Conservation (phyloP, 768 basidiomycete species). For the Trametes sanguinea region DNA sequence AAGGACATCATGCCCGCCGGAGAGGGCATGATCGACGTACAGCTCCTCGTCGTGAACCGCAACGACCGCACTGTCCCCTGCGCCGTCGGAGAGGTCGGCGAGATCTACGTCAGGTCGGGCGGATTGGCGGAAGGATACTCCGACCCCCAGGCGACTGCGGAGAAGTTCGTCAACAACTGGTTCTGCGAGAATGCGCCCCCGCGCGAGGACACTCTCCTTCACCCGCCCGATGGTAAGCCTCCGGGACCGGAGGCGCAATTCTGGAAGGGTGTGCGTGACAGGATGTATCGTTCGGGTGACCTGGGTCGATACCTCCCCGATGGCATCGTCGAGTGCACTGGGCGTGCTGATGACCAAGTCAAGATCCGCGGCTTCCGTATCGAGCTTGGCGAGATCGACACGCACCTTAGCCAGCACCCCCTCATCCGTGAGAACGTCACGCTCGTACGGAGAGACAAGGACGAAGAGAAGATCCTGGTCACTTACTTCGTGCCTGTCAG, state of each 20-base stretch:
- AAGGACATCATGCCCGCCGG: slow-evolving; percentile 99
- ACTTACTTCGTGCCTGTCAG: slow-evolving; percentile 95
- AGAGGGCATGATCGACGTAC: slow-evolving; percentile 96
- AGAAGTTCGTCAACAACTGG: slow-evolving; percentile 97
- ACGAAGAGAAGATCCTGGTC: slow-evolving; percentile 98
- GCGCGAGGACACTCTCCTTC: slow-evolving; percentile 71
- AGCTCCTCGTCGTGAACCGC: slow-evolving; percentile 94
- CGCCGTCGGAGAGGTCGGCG: slow-evolving; percentile 94
- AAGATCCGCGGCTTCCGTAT: slow-evolving; percentile 99
- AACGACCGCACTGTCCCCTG: slow-evolving; percentile 82
- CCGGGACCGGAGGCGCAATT: slow-evolving; percentile 73
- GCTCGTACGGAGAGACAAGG: slow-evolving; percentile 93
- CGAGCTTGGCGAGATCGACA: slow-evolving; percentile 97
- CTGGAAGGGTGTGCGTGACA: slow-evolving; percentile 95
- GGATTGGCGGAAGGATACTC: slow-evolving; percentile 95
- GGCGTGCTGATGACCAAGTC: slow-evolving; percentile 97
- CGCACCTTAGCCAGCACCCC: slow-evolving; percentile 89
- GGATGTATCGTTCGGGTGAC: slow-evolving; percentile 98
- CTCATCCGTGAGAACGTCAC: slow-evolving; percentile 98
- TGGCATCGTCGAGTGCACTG: slow-evolving; percentile 94
- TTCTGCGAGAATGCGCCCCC: slow-evolving; percentile 54
- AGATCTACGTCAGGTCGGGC: slow-evolving; percentile 97
- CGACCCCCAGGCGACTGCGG: slow-evolving; percentile 75
- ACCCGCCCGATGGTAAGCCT: slow-evolving; percentile 50
- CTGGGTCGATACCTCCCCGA: slow-evolving; percentile 91